Evolutionary conservation across 345 rosid genomes (phyloP), one percentile per base, ranked within the genome.

Genomic region (Corymbia maculata): DNA sequence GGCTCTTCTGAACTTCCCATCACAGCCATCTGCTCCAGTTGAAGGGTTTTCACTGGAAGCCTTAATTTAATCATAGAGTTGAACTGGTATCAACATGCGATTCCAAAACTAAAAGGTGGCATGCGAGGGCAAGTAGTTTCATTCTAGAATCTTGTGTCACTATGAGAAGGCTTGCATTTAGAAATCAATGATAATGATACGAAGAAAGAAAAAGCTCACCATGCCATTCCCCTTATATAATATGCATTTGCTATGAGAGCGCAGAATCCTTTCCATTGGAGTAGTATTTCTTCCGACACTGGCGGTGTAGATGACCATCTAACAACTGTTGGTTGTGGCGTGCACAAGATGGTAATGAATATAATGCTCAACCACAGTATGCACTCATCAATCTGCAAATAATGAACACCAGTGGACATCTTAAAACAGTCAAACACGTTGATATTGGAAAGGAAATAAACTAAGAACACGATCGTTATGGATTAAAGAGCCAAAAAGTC

Each of bases 1-100:
- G 99, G 95, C 91, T 97, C 97, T 93, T 97, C 99, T 28, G 97
- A 93, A 53, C 80, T 86, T 80, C 98, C 98, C 51, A 90, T 92
- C 61, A 94, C 98, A 7, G 98, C 99, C 99, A 96, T 95, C 90
- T 97, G 98, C 92, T 97, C 99, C 87, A 97, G 87, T 90, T 96
- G 98, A 91, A 97, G 98, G 85, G 98, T 97, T 94, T 96, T 97
- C 89, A 96, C 99, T 1, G 98, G 99, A 85, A 97, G 94, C 99
- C 99, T 97, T 92, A 11, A 70, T 51, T 86, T 51, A 90, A 86
- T 86, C 53, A 59, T 52, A 52, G 22, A 86, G 64, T 44, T 14
- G 15, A 24, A 88, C 86, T 13, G 28, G 4, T 47, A 30, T 80
- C 84, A 59, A 88, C 17, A 70, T 70, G 42, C 51, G 36, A 84